Evolutionary conservation across 805 yeast species (phyloP).

Genomic region (Yarrowia divulgata): DNA sequence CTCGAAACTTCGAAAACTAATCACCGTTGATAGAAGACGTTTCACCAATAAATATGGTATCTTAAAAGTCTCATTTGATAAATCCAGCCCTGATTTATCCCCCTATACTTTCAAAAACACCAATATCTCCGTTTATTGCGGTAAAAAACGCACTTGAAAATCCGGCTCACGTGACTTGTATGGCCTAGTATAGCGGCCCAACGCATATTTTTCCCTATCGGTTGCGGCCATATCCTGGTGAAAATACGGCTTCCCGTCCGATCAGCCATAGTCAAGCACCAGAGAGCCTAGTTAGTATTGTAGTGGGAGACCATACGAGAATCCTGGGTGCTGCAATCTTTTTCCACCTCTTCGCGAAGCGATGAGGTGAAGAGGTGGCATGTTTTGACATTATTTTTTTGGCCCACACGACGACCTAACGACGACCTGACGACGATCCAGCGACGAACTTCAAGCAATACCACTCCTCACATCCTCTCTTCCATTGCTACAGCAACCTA

Average conservation of each 20-base stretch:
- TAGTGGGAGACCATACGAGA: conserved; percentile 28
- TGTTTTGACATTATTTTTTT: too few species aligned
- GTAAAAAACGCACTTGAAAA: neutral
- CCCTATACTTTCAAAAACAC: neutral
- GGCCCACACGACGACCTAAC: too few species aligned
- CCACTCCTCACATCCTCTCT: too few species aligned
- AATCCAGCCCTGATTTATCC: neutral
- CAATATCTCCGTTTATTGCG: neutral
- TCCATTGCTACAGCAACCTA: too few species aligned
- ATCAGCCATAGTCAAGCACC: conserved; percentile 25
- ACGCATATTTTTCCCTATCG: neutral
- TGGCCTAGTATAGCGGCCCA: neutral
- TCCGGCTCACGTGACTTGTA: neutral
- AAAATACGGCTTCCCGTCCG: conserved; percentile 29
- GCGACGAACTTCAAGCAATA: too few species aligned
- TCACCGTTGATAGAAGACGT: neutral
- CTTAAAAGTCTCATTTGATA: neutral
- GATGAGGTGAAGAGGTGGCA: too few species aligned
- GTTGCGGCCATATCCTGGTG: conserved; percentile 28
- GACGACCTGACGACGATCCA: too few species aligned
- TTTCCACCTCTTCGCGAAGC: neutral
- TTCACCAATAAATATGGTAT: neutral
- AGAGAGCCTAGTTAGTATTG: conserved; percentile 28
- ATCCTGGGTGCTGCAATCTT: conserved; percentile 25
- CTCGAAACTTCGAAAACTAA: too few species aligned